These are phyloP conservation scores for Williopsis jadinii DNA, from an alignment of 1,139 yeast genomes.

Conservation along the genomic window DNA sequence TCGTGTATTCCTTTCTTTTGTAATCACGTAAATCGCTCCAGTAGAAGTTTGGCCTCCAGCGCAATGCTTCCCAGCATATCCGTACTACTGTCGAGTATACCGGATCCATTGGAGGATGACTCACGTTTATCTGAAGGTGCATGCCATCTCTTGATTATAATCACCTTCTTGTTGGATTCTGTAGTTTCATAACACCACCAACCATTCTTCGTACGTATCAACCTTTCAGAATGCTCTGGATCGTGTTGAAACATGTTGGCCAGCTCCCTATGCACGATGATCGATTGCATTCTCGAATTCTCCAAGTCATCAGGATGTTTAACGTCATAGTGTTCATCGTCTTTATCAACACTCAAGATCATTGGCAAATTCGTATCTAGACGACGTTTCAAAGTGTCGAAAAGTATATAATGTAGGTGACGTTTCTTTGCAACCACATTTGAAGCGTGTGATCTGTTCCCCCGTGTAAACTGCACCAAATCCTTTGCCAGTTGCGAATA, in stretches of 20 bases:
- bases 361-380: conserved; percentile 18
- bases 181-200: conserved; percentile 20
- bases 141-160: conserved; percentile 17
- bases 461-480: not conserved
- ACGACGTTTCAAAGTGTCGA: conserved; percentile 2
- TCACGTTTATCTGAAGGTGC: not conserved
- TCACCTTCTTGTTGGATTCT: conserved; percentile 4
- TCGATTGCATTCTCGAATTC: conserved; percentile 8
- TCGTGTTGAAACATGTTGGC: conserved; percentile 3
- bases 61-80: conserved; percentile 17
- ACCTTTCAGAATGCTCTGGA: conserved; percentile 10
- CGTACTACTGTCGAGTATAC: conserved; percentile 15
- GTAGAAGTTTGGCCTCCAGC: conserved; percentile 17
- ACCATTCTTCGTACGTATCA: conserved; percentile 16
- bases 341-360: conserved; percentile 11
- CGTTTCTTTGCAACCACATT: not conserved
- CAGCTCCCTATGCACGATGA: conserved; percentile 15
- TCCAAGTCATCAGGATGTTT: conserved; percentile 13
- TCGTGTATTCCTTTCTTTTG: not conserved
- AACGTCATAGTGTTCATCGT: conserved; percentile 9
- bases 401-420: conserved; percentile 2
- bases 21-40: conserved; percentile 4
- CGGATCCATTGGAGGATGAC: too few relatives aligned
- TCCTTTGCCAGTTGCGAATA: conserved; percentile 9
- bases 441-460: not conserved